Percentiles rank a stretch among this genome's conserved stretches.
These are phyloP conservation scores for Metschnikowia amazonensis DNA, from an alignment of 805 yeast genomes.

Conservation along the genomic window DNA sequence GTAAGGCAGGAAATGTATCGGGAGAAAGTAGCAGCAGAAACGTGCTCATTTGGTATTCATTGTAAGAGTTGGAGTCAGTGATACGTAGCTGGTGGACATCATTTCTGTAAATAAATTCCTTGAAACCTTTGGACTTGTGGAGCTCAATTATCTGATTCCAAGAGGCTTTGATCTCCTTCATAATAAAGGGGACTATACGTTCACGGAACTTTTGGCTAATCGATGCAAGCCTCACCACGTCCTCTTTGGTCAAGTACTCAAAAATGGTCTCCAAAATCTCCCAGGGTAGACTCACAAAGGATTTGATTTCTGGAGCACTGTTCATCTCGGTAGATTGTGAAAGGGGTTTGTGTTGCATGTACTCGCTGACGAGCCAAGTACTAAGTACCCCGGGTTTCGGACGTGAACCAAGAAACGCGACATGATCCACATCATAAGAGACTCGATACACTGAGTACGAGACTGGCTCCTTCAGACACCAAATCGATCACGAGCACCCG, in stretches of 20 bases:
- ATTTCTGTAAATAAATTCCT: background rate
- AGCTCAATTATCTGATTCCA: slow-evolving; percentile 24
- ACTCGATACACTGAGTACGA: background rate
- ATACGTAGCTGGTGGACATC: slow-evolving; percentile 9
- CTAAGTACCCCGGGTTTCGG: slow-evolving; percentile 3
- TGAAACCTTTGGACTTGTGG: background rate
- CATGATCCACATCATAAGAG: background rate
- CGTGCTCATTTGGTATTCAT: slow-evolving; percentile 30
- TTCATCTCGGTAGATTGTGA: background rate
- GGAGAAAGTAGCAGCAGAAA: slow-evolving; percentile 20
- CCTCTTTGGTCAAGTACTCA: slow-evolving; percentile 7
- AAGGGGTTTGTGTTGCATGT: background rate
- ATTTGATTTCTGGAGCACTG: background rate
- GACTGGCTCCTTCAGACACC: background rate
- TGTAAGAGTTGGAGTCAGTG: slow-evolving; percentile 15
- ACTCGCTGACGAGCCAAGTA: background rate
- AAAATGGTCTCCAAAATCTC: slow-evolving; percentile 15
- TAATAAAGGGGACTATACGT: slow-evolving; percentile 19
- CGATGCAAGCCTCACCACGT: slow-evolving; percentile 10
- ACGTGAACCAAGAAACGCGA: background rate
- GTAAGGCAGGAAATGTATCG: slow-evolving; percentile 21
- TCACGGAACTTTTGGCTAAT: slow-evolving; percentile 18
- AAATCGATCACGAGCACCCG: background rate
- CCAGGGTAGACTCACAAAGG: slow-evolving; percentile 13
- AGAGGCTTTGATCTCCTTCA: slow-evolving; percentile 21